Base-by-base conservation (phyloP, 352 stramenopile genomes). In the Pelagophyceae sp. region DNA sequence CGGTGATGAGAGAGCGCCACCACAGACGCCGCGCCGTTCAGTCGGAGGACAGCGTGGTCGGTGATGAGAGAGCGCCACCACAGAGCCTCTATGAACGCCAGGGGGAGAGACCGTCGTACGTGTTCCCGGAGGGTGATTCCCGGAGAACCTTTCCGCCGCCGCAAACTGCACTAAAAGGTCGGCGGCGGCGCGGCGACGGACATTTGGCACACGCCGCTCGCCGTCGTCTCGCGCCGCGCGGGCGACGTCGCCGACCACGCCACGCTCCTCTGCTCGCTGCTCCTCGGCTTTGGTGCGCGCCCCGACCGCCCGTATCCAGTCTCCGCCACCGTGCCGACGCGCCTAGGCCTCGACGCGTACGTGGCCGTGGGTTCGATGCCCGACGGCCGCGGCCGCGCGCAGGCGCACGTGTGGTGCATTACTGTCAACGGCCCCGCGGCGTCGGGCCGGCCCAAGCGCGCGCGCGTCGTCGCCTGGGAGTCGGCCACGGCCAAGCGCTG, bases 201-300 rank as follows among this genome's bases (percentile, higher is more conserved):
- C 72, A 85, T 82, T 0, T 96, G 92, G 92, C 85, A 90, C 75
- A 89, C 86, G 0, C 76, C 92, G 19, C 69, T 88, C 25, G 86
- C 88, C 0, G 87, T 93, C 29, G 78, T 95, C n/a, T 86, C 89
- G 0, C 75, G 88, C 19, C 83, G 88, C 25, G 88, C 88, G 75
- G 91, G 91, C 20, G 88, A 94, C 51, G 84, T 79, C n/a, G 85
- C 91, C 77, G 90, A 95, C 38, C 91, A 95, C 72, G 88, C 90
- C 23, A 88, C 92, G 11, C 79, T 96, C 38, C 84, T 96, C 17
- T 89, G 87, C 25, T 95, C 90, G 23, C 76, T 96, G 23, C 82
- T 96, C 11, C 80, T 95, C 3, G 90, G 92, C 27, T 96, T 91
- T 77, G n/a, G n/a, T n/a, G n/a, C n/a, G n/a, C n/a, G n/a, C n/a